phyloP scores from a whole-genome alignment of 2,329 filamentous ascomycete genomes.

The Daldinia sp. region DNA sequence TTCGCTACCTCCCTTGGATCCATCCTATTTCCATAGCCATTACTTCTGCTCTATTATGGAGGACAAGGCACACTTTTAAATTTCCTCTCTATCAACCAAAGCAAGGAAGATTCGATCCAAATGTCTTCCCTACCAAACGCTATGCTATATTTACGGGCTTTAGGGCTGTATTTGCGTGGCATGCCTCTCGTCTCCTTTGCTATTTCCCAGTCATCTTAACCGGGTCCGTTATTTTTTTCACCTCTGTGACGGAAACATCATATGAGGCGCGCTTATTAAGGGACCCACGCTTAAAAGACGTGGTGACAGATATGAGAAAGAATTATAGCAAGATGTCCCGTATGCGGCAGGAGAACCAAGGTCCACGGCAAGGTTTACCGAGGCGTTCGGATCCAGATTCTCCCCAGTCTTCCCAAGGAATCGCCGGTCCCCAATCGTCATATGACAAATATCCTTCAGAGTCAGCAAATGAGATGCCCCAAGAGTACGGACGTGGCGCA shows the following conservation, averaged over 20 bases:
- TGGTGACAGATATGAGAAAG: constrained; percentile 33
- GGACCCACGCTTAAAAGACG: constrained; percentile 44
- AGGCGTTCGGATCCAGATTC: background rate
- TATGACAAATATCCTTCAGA: background rate
- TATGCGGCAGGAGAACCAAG: background rate
- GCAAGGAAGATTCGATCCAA: constrained; percentile 44
- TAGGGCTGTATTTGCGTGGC: constrained; percentile 48
- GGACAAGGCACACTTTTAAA: constrained; percentile 47
- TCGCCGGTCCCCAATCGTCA: background rate
- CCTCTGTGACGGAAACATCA: constrained; percentile 43
- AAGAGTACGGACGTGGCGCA: constrained; percentile 9
- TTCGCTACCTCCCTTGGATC: constrained; percentile 46
- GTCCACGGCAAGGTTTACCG: constrained; percentile 1
- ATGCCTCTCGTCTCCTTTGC: constrained; percentile 46
- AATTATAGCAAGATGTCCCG: constrained; percentile 26
- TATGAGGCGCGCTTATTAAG: constrained; percentile 33
- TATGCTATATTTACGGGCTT: constrained; percentile 41
- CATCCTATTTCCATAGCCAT: constrained; percentile 39
- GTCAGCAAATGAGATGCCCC: background rate
- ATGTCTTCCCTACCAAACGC: constrained; percentile 42
- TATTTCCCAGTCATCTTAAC: constrained; percentile 46
- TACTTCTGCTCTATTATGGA: constrained; percentile 41
- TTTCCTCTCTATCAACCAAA: constrained; percentile 54
- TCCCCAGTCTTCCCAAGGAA: background rate
- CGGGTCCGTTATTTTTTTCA: constrained; percentile 42